A percentile compares a stretch with the other conserved stretches of the same genome.
Conservation (phyloP, 176 grass and related monocot genomes). For the Melocanna baccifera region DNA sequence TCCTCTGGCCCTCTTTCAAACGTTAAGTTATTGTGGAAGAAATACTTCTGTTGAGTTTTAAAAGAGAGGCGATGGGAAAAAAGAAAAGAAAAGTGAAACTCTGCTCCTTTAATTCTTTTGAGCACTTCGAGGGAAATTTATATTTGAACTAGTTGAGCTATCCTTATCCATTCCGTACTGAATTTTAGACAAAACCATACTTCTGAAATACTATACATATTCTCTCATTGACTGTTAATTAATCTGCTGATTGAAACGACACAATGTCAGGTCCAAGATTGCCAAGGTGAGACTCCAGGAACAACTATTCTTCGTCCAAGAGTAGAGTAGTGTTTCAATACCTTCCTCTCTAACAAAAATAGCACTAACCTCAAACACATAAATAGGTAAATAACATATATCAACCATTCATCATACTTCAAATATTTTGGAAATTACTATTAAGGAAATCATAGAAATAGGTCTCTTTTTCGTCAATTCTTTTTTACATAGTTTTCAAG, state of each 20-base stretch:
- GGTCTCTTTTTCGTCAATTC: neutral
- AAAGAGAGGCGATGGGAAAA: neutral
- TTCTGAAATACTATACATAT: neutral
- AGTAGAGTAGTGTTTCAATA: no score
- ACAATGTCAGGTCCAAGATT: neutral
- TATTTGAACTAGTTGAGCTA: neutral
- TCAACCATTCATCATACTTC: no score
- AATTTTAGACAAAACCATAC: neutral
- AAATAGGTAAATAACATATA: no score
- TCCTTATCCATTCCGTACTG: neutral
- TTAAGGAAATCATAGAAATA: no score
- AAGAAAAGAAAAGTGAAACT: neutral
- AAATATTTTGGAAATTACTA: no score
- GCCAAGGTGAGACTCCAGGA: neutral
- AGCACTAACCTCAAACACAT: no score
- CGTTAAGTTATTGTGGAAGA: neutral
- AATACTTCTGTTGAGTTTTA: neutral
- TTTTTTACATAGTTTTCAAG: neutral
- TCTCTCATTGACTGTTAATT: neutral
- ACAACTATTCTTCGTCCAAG: neutral
- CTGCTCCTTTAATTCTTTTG: constrained; percentile 34
- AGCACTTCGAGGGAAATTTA: constrained; percentile 9
- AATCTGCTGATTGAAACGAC: neutral
- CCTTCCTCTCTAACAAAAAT: no score
- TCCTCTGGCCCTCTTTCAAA: neutral